These are phyloP conservation scores for Ormosia semicastrata DNA, from an alignment of 306 rosid species.

Conservation along the genomic window DNA sequence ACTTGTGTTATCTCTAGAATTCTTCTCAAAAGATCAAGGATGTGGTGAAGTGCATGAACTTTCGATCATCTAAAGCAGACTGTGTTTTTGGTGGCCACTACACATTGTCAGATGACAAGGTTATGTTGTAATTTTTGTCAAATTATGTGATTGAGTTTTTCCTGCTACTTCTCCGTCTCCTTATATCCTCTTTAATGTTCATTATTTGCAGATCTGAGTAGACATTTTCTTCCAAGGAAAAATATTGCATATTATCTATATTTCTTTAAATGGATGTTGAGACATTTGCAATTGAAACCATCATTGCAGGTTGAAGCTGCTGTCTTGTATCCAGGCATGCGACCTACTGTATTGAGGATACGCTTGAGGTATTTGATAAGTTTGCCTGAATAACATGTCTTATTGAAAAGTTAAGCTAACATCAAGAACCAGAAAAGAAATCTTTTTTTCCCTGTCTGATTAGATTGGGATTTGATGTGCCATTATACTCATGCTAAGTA, in stretches of 20 bases:
- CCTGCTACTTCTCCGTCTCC: background rate
- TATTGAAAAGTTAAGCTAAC: constrained; percentile 10
- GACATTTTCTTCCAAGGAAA: constrained; percentile 15
- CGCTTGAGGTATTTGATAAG: constrained; percentile 68
- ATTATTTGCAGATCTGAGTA: background rate
- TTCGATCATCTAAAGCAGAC: constrained; percentile 69
- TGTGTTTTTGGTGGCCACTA: constrained; percentile 75
- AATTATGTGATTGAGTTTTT: constrained; percentile 8
- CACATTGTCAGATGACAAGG: constrained; percentile 88
- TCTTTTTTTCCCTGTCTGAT: background rate
- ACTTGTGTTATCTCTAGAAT: constrained; percentile 53
- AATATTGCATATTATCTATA: background rate
- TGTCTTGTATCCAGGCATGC: constrained; percentile 81
- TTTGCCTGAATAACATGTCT: background rate
- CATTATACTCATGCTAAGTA: background rate
- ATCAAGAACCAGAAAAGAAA: background rate
- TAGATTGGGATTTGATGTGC: constrained; percentile 13
- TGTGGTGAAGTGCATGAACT: constrained; percentile 84
- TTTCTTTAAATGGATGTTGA: constrained; percentile 21
- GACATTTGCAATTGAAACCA: constrained; percentile 22
- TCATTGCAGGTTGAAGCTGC: constrained; percentile 87
- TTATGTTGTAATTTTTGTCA: constrained; percentile 27
- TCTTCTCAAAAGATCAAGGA: constrained; percentile 87
- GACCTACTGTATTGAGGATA: constrained; percentile 89
- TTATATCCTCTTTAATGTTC: background rate